Percentiles rank a stretch among this genome's conserved stretches.
Evolutionary conservation across 2,329 filamentous ascomycete species (phyloP).

Genomic region (Apiospora kogelbergensis): DNA sequence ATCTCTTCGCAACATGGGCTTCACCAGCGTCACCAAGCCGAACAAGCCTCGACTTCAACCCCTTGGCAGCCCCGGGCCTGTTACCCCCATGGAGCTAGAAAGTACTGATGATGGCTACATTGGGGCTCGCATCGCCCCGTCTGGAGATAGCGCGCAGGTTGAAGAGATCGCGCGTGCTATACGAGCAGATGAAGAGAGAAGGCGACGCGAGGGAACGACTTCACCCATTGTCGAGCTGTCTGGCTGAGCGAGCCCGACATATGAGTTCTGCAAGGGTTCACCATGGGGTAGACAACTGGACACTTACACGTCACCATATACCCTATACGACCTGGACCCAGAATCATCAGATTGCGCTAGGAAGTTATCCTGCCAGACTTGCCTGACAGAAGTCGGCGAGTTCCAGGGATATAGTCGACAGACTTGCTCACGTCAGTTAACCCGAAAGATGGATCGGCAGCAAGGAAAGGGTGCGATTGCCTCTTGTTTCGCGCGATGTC

Average conservation of each 20-base stretch:
- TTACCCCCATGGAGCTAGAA: conserved; percentile 61
- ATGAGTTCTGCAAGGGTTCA: conserved; percentile 16
- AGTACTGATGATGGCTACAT: conserved; percentile 41
- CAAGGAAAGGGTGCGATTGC: neutral
- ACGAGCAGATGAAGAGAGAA: conserved; percentile 32
- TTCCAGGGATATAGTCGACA: neutral
- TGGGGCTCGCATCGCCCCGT: conserved; percentile 28
- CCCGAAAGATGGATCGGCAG: neutral
- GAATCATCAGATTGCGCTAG: neutral
- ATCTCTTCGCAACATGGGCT: conserved; percentile 38
- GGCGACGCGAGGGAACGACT: conserved; percentile 29
- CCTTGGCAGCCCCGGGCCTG: conserved; percentile 58
- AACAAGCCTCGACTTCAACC: conserved; percentile 53
- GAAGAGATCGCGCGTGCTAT: conserved; percentile 31
- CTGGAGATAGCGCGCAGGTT: conserved; percentile 21
- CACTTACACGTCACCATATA: neutral
- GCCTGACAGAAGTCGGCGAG: neutral
- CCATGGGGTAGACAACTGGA: neutral
- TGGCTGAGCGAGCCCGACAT: conserved; percentile 30
- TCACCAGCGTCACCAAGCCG: conserved; percentile 32
- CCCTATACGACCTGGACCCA: too few relatives aligned
- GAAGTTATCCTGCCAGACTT: neutral
- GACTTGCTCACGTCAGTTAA: neutral
- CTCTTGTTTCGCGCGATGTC: neutral
- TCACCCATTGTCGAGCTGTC: conserved; percentile 31